phyloP scores from a whole-genome alignment of 225 moss, liverwort and hornwort species.

The Antitrichia curtipendula region DNA sequence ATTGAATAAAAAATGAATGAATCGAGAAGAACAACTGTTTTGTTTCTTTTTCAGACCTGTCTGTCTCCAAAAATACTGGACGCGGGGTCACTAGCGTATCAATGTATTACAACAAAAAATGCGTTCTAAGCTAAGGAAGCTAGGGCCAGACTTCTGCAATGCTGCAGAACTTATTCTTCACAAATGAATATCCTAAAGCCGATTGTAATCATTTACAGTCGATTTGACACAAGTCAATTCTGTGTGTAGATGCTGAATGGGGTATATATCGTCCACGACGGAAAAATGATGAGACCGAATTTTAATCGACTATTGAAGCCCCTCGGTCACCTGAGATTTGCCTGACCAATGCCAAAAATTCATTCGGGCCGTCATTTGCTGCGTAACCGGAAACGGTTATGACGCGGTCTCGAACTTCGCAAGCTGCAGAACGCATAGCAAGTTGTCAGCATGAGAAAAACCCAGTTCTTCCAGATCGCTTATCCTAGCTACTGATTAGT shows the following conservation, averaged over 20 bases:
- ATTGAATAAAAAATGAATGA: neutral
- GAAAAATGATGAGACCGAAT: no score
- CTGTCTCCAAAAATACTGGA: neutral
- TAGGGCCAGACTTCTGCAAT: neutral
- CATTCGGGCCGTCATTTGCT: neutral
- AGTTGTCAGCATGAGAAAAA: neutral
- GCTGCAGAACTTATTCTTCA: neutral
- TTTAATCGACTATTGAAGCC: neutral
- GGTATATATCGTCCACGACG: neutral
- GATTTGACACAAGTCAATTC: neutral
- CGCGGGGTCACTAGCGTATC: neutral
- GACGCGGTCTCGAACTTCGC: neutral
- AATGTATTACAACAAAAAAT: neutral
- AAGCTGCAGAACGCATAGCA: neutral
- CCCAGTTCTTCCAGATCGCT: neutral
- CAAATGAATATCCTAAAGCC: neutral
- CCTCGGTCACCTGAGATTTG: accelerated
- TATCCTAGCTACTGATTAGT: neutral
- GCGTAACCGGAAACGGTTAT: neutral
- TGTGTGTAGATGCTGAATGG: neutral
- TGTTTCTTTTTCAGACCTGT: neutral
- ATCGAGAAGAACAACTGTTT: neutral
- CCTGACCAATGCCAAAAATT: neutral
- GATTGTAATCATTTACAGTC: neutral
- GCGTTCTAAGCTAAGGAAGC: neutral